These are phyloP conservation scores for Sordariomycetes sp. DNA, from an alignment of 2,329 filamentous ascomycete species.

Conservation along the genomic window DNA sequence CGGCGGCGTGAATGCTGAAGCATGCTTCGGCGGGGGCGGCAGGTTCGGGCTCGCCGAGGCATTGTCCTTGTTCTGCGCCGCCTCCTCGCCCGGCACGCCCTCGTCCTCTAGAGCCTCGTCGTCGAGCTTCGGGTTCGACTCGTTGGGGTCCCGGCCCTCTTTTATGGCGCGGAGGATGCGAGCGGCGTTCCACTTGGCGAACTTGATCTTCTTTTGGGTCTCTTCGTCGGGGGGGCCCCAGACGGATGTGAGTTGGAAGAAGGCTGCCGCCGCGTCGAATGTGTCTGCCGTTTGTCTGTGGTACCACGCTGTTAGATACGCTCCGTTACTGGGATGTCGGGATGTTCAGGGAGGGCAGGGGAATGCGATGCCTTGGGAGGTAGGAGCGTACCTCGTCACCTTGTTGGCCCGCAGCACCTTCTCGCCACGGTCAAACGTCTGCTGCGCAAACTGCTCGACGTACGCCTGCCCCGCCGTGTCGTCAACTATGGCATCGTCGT, in stretches of 20 bases:
- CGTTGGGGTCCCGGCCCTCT: slow-evolving; percentile 83
- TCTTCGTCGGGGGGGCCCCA: slow-evolving; percentile 70
- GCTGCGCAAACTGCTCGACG: slow-evolving; percentile 83
- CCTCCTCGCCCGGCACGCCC: slow-evolving; percentile 27
- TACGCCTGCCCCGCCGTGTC: slow-evolving; percentile 81
- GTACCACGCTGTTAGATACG: background rate
- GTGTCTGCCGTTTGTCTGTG: slow-evolving; percentile 84
- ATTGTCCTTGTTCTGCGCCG: slow-evolving; percentile 6
- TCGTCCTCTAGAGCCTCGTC: slow-evolving; percentile 46
- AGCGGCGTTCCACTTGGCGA: slow-evolving; percentile 88
- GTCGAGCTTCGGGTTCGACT: slow-evolving; percentile 59
- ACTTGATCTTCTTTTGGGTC: slow-evolving; percentile 78
- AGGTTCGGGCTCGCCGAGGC: slow-evolving; percentile 13
- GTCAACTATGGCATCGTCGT: slow-evolving; percentile 74
- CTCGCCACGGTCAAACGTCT: slow-evolving; percentile 77
- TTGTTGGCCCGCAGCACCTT: slow-evolving; percentile 70
- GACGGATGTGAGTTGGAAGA: slow-evolving; percentile 76
- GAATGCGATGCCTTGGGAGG: background rate
- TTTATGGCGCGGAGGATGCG: slow-evolving; percentile 86
- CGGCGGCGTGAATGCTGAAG: slow-evolving; percentile 11
- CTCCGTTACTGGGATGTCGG: background rate
- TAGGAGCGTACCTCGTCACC: slow-evolving; percentile 53
- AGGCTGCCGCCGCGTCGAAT: slow-evolving; percentile 83
- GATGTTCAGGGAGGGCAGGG: background rate
- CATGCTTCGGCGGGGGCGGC: slow-evolving; percentile 10